Percentiles rank a stretch among this genome's conserved stretches.
Evolutionary conservation across 495 filamentous ascomycete species (phyloP).

Genomic region (Xylaria venustula): DNA sequence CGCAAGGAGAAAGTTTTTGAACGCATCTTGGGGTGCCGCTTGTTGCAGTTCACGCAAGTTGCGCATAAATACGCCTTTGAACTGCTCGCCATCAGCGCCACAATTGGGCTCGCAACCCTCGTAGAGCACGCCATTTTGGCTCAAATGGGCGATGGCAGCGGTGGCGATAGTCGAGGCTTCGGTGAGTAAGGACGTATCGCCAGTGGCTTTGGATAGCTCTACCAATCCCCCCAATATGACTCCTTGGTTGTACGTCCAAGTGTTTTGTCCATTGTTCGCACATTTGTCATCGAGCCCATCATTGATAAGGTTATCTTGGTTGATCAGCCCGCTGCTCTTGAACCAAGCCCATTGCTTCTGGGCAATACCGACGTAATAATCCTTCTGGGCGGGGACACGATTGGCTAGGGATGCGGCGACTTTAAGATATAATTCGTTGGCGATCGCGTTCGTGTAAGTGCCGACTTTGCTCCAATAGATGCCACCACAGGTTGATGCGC

Average conservation of each 20-base stretch:
- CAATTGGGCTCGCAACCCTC: conserved; percentile 67
- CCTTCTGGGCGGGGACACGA: conserved; percentile 47
- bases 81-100: conserved; percentile 62
- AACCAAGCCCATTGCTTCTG: conserved; percentile 68
- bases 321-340: conserved; percentile 61
- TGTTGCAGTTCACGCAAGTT: conserved; percentile 61
- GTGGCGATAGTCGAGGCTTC: conserved; percentile 64
- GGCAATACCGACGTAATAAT: conserved; percentile 58
- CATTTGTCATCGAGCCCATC: conserved; percentile 62
- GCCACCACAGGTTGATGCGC: conserved; percentile 58
- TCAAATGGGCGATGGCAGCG: conserved; percentile 57
- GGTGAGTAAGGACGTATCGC: conserved; percentile 50
- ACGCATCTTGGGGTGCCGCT: conserved; percentile 49
- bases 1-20: conserved; percentile 53
- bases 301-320: conserved; percentile 63
- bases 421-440: conserved; percentile 71
- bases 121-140: conserved; percentile 59
- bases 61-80: conserved; percentile 79
- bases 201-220: conserved; percentile 59
- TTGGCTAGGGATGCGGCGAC: conserved; percentile 74
- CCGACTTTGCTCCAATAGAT: conserved; percentile 67
- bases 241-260: conserved; percentile 81
- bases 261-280: conserved; percentile 61
- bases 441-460: conserved; percentile 66
- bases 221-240: conserved; percentile 71